These are phyloP conservation scores for Penicillium frequentans DNA, from an alignment of 2,329 filamentous ascomycete genomes.

Conservation along the genomic window DNA sequence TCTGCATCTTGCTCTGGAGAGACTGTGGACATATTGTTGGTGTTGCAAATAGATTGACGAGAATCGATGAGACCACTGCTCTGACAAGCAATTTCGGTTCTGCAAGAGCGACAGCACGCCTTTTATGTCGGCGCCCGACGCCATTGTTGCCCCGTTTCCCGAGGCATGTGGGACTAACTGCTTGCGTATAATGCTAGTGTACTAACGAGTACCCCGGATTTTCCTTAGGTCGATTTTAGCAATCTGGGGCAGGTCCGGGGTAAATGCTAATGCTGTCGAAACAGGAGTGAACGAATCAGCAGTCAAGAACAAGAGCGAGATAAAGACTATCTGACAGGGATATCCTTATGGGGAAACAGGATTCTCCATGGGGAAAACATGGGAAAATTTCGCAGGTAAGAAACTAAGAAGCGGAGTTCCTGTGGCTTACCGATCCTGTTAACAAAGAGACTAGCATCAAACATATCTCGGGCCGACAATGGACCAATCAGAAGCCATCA, in stretches of 20 bases:
- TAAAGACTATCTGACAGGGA: background rate
- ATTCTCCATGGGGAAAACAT: background rate
- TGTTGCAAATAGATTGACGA: background rate
- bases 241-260: background rate
- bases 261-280: background rate
- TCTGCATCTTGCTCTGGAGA: background rate
- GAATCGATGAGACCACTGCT: background rate
- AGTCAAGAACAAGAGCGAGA: background rate
- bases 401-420: background rate
- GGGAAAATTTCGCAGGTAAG: background rate
- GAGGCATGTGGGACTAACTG: background rate
- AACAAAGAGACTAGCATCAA: background rate
- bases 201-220: background rate
- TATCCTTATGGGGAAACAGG: background rate
- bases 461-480: slow-evolving; percentile 16
- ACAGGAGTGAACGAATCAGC: background rate
- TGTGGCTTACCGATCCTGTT: background rate
- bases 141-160: background rate
- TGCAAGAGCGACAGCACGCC: background rate
- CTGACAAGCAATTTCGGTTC: background rate
- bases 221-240: background rate
- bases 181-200: background rate
- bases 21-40: background rate
- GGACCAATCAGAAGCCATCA: slow-evolving; percentile 9
- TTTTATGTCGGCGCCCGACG: background rate